Conservation (phyloP, 148 eudicot genomes). For the Chenopodium berlandieri region DNA sequence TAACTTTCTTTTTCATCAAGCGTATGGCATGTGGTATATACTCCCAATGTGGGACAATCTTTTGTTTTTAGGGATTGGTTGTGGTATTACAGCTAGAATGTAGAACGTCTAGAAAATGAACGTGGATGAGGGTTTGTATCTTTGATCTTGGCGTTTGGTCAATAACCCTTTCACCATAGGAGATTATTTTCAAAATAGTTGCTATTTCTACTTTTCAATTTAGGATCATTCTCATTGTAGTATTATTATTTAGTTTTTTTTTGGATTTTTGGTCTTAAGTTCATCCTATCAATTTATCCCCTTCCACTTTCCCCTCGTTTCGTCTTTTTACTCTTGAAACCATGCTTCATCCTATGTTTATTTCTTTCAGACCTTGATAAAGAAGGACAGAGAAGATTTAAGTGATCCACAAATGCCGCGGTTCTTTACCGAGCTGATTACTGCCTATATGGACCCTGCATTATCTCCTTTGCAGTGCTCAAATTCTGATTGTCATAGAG, state of each 20-base stretch:
- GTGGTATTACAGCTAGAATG: background rate
- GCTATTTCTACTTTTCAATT: no score
- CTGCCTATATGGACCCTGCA: slow-evolving; percentile 58
- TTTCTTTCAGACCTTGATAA: slow-evolving; percentile 46
- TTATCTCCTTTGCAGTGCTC: slow-evolving; percentile 38
- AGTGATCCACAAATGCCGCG: slow-evolving; percentile 48
- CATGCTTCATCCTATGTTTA: background rate
- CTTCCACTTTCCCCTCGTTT: background rate
- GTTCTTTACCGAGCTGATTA: slow-evolving; percentile 41
- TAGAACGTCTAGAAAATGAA: background rate
- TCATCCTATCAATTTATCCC: background rate
- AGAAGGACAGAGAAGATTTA: slow-evolving; percentile 55
- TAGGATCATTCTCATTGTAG: no score
- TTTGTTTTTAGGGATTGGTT: background rate
- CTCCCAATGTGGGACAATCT: background rate
- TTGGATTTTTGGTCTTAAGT: background rate
- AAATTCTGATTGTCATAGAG: slow-evolving; percentile 25
- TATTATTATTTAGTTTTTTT: background rate
- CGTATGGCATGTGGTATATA: background rate
- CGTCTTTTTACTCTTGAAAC: no score
- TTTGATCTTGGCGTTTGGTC: no score
- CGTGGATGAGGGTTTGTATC: background rate
- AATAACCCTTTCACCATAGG: no score
- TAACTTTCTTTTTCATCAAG: background rate
- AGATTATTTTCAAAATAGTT: no score